These are phyloP conservation scores for Lactuca saligna DNA, from an alignment of 129 eudicot genomes.

Conservation along the genomic window DNA sequence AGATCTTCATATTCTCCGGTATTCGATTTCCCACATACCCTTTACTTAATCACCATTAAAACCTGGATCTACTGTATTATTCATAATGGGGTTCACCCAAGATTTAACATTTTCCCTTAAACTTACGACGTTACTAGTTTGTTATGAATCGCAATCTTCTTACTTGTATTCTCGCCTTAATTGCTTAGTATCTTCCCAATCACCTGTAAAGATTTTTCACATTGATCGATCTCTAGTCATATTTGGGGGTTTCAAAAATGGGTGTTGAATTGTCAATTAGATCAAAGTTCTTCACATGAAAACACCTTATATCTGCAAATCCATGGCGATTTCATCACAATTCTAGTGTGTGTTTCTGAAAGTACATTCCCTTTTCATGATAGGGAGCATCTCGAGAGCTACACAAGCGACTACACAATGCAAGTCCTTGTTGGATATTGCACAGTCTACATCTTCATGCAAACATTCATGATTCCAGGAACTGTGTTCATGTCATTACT, in stretches of 20 bases:
- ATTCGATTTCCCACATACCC: background rate
- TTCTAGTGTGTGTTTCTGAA: background rate
- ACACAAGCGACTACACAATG: slow-evolving; percentile 85
- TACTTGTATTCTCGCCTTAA: background rate
- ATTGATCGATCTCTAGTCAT: background rate
- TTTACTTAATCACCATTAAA: background rate
- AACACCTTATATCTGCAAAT: background rate
- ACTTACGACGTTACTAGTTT: background rate
- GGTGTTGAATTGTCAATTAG: background rate
- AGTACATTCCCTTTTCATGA: background rate
- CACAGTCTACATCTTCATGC: slow-evolving; percentile 89
- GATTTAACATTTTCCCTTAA: slow-evolving; percentile 3
- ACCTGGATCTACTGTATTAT: slow-evolving; percentile 23
- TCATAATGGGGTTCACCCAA: slow-evolving; percentile 20
- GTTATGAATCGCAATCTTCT: background rate
- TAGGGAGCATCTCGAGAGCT: slow-evolving; percentile 85
- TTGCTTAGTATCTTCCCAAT: background rate
- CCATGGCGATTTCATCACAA: background rate
- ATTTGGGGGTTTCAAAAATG: background rate
- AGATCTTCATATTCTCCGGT: slow-evolving; percentile 89
- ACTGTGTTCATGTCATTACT: slow-evolving; percentile 92
- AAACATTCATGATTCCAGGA: slow-evolving; percentile 98
- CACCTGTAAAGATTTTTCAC: background rate
- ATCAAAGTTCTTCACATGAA: background rate
- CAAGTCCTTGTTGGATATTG: slow-evolving; percentile 89